Conservation (phyloP, 108 stramenopile genomes). For the Stephanodiscus triporus region DNA sequence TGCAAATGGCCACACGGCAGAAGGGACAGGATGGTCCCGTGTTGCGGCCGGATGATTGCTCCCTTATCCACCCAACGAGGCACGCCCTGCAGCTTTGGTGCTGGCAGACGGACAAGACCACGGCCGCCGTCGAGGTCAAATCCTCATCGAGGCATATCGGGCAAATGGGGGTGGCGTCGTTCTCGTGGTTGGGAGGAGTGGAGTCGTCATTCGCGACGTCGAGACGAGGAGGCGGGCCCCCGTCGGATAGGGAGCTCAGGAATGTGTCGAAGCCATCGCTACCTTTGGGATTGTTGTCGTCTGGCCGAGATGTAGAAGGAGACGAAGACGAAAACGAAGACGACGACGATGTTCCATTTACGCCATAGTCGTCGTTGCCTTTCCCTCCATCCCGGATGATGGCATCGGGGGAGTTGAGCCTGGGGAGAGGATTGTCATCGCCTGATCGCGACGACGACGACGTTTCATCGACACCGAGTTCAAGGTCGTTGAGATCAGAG, state of each 20-base stretch:
- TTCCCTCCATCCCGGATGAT: too few relatives aligned
- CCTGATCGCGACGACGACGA: too few relatives aligned
- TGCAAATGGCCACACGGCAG: constrained; percentile 18
- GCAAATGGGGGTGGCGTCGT: background rate
- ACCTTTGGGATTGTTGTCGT: too few relatives aligned
- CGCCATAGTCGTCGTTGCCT: too few relatives aligned
- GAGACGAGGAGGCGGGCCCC: background rate
- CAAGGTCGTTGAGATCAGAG: too few relatives aligned
- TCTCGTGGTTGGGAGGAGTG: background rate
- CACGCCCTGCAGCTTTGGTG: constrained; percentile 22
- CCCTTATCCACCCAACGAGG: constrained; percentile 24
- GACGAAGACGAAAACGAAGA: too few relatives aligned
- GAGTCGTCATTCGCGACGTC: background rate
- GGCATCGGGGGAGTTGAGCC: too few relatives aligned
- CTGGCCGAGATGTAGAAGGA: too few relatives aligned
- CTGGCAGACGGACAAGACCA: constrained; percentile 6
- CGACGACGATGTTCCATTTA: too few relatives aligned
- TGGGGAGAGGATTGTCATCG: too few relatives aligned
- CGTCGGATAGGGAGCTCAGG: background rate
- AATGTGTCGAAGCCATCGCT: too few relatives aligned
- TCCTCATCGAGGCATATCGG: background rate
- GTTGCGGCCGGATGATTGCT: constrained; percentile 22
- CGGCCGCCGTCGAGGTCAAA: background rate
- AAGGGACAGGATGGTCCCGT: constrained; percentile 17
- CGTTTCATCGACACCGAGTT: too few relatives aligned